Evolutionary conservation across 371 early-diverging fungal genomes (phyloP).

Genomic region (Encephalitozoon intestinalis): DNA sequence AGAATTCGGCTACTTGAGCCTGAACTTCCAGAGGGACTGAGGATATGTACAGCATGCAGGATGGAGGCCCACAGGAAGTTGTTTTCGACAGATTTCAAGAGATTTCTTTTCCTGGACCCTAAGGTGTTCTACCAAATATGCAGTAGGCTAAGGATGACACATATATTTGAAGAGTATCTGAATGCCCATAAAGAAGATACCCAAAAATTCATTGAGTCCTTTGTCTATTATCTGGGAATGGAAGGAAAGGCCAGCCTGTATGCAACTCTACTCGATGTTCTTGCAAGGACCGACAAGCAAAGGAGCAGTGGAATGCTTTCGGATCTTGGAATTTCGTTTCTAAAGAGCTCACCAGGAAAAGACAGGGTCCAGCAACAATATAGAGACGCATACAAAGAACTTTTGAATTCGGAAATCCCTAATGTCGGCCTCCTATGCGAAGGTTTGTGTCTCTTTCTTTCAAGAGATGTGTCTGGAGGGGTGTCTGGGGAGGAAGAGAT

Average conservation of each 20-base stretch:
- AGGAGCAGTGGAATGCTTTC: not conserved
- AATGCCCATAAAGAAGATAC: not conserved
- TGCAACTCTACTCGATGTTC: not conserved
- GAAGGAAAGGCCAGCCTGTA: not conserved
- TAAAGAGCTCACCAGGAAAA: not conserved
- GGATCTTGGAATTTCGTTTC: not conserved
- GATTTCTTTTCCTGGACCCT: slow-evolving; percentile 16
- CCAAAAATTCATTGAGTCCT: not conserved
- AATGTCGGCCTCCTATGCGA: not conserved
- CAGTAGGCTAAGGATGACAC: not conserved
- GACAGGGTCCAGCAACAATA: not conserved
- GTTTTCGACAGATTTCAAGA: not conserved
- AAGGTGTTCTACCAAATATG: not conserved
- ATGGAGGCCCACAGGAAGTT: not conserved
- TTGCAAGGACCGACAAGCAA: slow-evolving; percentile 21
- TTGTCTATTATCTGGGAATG: not conserved
- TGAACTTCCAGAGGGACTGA: not conserved
- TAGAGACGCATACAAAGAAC: not conserved
- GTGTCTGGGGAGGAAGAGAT: not conserved
- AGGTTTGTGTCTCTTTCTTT: not conserved
- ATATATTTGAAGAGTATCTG: slow-evolving; percentile 17
- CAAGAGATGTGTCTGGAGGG: not conserved
- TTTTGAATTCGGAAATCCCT: not conserved
- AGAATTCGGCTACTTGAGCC: not conserved
- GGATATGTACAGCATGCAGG: not conserved